Base-by-base conservation (phyloP, 371 early-diverging fungal genomes). In the Gilbertella persicaria region DNA sequence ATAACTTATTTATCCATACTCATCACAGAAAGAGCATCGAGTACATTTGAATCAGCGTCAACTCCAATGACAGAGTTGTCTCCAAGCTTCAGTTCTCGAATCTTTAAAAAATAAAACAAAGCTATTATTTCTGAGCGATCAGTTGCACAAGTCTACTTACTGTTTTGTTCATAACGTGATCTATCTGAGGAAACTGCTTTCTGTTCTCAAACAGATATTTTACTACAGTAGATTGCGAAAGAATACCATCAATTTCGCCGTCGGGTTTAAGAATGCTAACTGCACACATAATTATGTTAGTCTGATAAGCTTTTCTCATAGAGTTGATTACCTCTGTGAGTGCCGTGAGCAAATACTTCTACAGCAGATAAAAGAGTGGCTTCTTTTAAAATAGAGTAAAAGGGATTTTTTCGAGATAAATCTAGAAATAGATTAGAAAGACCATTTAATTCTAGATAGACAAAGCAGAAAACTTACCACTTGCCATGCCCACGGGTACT, bases 331-430 rank as follows among this genome's bases (percentile, higher is more conserved):
- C 84, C 79, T 58, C 91, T 78, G 55, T 91, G 93, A 13, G 86
- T 85, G 14, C 89, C 89, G 54, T 80, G 73, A 14, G 85, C 84
- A 64, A 92, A 91, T 37, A 88, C 79, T 41, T 83, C 85, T 5
- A 86, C 79, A 6, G 87, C 83, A 26, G 88, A 88, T 24, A 84
- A 66, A 3, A 93, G 64, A 0, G 88, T 84, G 10, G 92, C 83
- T 56, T 91, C 91, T 17, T 84, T 81, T 28, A 86, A 53, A 5
- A 92, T 85, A 19, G 87, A 83, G 58, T 89, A 92, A 51, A 92
- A 93, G 14, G 94, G 92, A 50, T 93, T 90, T 47, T 82, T 81
- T 24, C 81, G 79, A n/a, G 93, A 92, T 37, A 90, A 57, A 63
- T 93, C 94, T 69, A 50, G 13, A 20, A 16, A 21, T 1, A 42